phyloP scores from a whole-genome alignment of 1,284 basidiomycete species.

The Malassezia globosa region DNA sequence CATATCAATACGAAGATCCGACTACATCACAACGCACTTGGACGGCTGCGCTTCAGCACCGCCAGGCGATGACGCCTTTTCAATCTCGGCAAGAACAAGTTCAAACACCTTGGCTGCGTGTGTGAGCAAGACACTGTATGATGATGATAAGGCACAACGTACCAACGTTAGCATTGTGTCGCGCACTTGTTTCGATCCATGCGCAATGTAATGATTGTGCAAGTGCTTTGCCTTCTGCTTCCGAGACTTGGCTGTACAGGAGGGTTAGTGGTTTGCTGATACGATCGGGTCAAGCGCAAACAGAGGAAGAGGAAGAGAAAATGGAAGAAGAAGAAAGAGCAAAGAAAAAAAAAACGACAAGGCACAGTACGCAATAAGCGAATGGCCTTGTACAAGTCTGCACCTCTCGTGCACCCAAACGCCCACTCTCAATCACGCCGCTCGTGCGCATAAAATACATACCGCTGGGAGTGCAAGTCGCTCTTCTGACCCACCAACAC shows the following conservation, averaged over 20 bases:
- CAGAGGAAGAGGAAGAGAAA: conserved; percentile 1
- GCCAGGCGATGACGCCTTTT: conserved; percentile 28
- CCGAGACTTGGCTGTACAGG: conserved; percentile 41
- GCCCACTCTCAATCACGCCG: no score
- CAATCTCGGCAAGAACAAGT: conserved; percentile 40
- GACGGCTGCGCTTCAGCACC: conserved; percentile 37
- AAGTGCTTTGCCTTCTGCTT: conserved; percentile 42
- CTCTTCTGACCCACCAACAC: conserved; percentile 92
- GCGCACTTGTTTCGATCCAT: conserved; percentile 42
- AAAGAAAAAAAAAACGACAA: no score
- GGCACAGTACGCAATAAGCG: no score
- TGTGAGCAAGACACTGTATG: neutral
- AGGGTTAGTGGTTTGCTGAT: no score
- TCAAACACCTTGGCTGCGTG: conserved; percentile 39
- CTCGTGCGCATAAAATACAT: conserved; percentile 42
- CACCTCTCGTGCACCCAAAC: neutral
- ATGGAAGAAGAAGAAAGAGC: neutral
- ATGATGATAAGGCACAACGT: no score
- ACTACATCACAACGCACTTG: conserved; percentile 41
- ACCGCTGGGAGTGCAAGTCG: conserved; percentile 65
- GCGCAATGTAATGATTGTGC: conserved; percentile 36
- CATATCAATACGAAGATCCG: neutral
- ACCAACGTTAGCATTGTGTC: conserved; percentile 44
- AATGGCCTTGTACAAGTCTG: neutral
- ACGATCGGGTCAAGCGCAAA: neutral